Base-by-base conservation (phyloP, 2,329 filamentous ascomycete genomes). In the Penicillium janthinellum region DNA sequence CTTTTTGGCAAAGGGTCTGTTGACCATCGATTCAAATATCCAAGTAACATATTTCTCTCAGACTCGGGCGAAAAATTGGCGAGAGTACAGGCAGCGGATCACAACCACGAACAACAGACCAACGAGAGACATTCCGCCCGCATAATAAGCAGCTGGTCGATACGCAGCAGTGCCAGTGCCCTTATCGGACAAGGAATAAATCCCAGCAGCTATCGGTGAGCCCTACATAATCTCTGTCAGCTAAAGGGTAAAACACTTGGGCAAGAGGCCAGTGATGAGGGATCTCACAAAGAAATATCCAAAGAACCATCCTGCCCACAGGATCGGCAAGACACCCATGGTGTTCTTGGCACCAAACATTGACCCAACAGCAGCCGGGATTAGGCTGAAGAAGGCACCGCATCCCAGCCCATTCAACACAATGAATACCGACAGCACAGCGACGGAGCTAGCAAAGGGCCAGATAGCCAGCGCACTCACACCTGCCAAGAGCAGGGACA, bases 291-390 rank as follows among this genome's bases (percentile, higher is more conserved):
- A 59, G 47, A 59, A 59, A 25, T 59, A 59, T 15, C 57, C 57
- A 44, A 59, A 59, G 41, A 59, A 59, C 57, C 57, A 59, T 42
- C 57, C 57, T 12, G 53, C 51, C 57, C 57, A 59, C 20, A 59
- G 39, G 17, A 59, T 45, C 22, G 57, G 57, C 11, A 59, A 41
- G 14, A 59, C 54, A 22, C 57, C 57, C 52, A 59, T 35, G 10
- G 57, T 53, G 35, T 59, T 59, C n/a, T 56, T 54, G 14, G 53
- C 47, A 15, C 57, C 57, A 14, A 59, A 59, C 57, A 59, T 59
- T 2, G 57, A 59, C 20, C 57, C 57, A 35, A 59, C 57, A 5
- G 57, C 49, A 22, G 57, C 54, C 5, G 57, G 57, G 15, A 59
- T 56, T 1, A 59, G 53, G 17, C 57, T 59, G 52, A 59, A 59